Conservation (phyloP, 1,284 basidiomycete genomes). For the Moesziomyces sp. region DNA sequence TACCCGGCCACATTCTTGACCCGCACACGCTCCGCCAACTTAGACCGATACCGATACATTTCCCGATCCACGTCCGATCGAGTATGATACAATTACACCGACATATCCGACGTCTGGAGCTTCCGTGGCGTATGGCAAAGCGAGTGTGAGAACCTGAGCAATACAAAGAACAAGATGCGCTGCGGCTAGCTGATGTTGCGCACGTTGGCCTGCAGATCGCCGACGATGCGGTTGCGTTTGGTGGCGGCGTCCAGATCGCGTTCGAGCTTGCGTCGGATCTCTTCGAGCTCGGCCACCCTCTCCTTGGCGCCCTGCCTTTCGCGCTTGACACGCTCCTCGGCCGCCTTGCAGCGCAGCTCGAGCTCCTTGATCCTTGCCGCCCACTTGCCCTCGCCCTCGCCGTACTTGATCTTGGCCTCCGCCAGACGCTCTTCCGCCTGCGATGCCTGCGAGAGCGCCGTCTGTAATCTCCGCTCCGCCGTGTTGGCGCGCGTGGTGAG, state of each 20-base stretch:
- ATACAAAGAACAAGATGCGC: neutral
- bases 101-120: neutral
- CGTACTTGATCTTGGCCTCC: constrained; percentile 75
- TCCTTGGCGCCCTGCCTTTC: constrained; percentile 96
- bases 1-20: neutral
- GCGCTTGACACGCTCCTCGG: constrained; percentile 92
- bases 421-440: constrained; percentile 85
- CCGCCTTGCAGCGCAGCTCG: constrained; percentile 82
- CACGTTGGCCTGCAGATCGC: constrained; percentile 44
- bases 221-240: constrained; percentile 34
- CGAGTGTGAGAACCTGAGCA: neutral
- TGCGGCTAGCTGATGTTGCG: constrained; percentile 5
- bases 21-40: too few relatives aligned
- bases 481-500: constrained; percentile 58
- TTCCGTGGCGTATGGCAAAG: neutral
- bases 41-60: too few relatives aligned
- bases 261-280: constrained; percentile 34
- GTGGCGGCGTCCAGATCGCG: constrained; percentile 44
- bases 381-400: constrained; percentile 58
- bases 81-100: neutral
- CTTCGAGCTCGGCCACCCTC: constrained; percentile 70
- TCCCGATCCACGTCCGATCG: neutral
- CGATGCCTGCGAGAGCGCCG: constrained; percentile 82
- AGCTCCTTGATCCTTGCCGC: constrained; percentile 72
- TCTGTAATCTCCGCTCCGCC: constrained; percentile 79